Percentiles rank a stretch among this genome's conserved stretches.
These are phyloP conservation scores for Pseudozyma flocculosa DNA, from an alignment of 1,284 basidiomycete genomes.

Conservation along the genomic window DNA sequence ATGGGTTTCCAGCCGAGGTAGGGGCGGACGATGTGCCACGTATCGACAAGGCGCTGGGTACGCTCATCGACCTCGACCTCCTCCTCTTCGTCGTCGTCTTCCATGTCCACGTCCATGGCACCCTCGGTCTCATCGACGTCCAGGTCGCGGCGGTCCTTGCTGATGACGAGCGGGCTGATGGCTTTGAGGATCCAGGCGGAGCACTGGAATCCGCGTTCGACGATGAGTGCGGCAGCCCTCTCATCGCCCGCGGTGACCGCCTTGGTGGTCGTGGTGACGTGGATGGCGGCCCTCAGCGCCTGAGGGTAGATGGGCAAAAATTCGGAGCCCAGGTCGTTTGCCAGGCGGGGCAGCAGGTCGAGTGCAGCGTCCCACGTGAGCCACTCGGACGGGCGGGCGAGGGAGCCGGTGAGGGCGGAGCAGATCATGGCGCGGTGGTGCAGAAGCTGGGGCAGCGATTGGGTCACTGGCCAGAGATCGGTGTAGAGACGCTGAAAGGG, in stretches of 20 bases:
- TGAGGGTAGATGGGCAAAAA: slow-evolving; percentile 52
- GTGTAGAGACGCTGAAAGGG: slow-evolving; percentile 45
- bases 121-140: slow-evolving; percentile 2
- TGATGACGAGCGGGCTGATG: slow-evolving; percentile 44
- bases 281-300: slow-evolving; percentile 41
- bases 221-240: slow-evolving; percentile 46
- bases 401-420: slow-evolving; percentile 12
- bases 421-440: slow-evolving; percentile 47
- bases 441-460: slow-evolving; percentile 50
- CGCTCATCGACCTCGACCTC: slow-evolving; percentile 26
- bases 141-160: slow-evolving; percentile 10
- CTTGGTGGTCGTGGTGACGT: slow-evolving; percentile 47
- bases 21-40: slow-evolving; percentile 42
- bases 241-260: slow-evolving; percentile 49
- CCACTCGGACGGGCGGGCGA: slow-evolving; percentile 24
- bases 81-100: slow-evolving; percentile 16
- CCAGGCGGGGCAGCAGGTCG: slow-evolving; percentile 55
- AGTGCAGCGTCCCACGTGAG: slow-evolving; percentile 53
- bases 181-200: slow-evolving; percentile 51
- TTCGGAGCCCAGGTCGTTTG: slow-evolving; percentile 50
- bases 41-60: slow-evolving; percentile 25
- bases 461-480: slow-evolving; percentile 30
- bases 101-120: slow-evolving; percentile 5
- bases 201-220: slow-evolving; percentile 53
- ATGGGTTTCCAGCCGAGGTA: slow-evolving; percentile 43